Evolutionary conservation across 345 rosid species (phyloP).

Genomic region (Mangifera indica): DNA sequence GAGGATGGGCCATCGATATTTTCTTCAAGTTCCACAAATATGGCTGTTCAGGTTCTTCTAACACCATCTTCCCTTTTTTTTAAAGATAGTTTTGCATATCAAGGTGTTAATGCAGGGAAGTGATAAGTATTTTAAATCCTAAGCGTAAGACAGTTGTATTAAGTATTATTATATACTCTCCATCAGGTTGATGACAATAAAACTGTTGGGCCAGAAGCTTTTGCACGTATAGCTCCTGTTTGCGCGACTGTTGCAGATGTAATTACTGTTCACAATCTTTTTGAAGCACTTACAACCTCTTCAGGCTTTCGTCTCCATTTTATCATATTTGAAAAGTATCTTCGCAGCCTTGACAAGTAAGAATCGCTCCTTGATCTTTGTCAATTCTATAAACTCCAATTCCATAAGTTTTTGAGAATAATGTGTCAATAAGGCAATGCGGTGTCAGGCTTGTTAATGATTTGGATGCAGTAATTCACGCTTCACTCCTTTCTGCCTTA

Average conservation of each 20-base stretch:
- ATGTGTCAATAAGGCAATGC: background rate
- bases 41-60: slow-evolving; percentile 76
- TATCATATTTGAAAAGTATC: slow-evolving; percentile 85
- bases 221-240: slow-evolving; percentile 84
- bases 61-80: background rate
- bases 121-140: slow-evolving; percentile 6
- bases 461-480: background rate
- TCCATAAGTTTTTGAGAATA: background rate
- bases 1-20: slow-evolving; percentile 80
- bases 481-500: background rate
- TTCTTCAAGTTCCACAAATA: slow-evolving; percentile 68
- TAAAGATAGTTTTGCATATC: slow-evolving; percentile 4
- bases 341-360: slow-evolving; percentile 88
- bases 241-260: slow-evolving; percentile 82
- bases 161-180: slow-evolving; percentile 1
- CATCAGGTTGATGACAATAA: slow-evolving; percentile 74
- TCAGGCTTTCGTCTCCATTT: slow-evolving; percentile 75
- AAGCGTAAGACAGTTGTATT: background rate
- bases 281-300: slow-evolving; percentile 73
- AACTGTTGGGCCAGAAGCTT: slow-evolving; percentile 83
- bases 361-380: slow-evolving; percentile 25
- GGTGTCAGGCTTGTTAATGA: background rate
- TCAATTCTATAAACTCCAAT: slow-evolving; percentile 1
- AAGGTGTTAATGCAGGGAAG: background rate
- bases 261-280: slow-evolving; percentile 83